A percentile compares a stretch with the other conserved stretches of the same genome.
Evolutionary conservation across 345 rosid species (phyloP).

Genomic region (Mangifera indica): DNA sequence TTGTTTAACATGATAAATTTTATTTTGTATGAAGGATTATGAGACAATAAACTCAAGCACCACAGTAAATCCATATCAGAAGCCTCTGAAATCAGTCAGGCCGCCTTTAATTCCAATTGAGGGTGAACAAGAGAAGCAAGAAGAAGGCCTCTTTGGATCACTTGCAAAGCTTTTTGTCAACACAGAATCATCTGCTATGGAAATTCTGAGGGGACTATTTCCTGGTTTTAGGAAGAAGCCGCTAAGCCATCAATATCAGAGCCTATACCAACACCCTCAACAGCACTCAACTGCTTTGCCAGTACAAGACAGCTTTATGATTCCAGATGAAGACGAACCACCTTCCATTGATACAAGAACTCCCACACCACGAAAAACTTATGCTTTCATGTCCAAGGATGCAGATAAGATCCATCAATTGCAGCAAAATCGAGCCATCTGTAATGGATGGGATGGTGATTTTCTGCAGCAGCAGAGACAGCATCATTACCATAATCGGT

Average conservation of each 20-base stretch:
- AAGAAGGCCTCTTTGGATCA: constrained; percentile 72
- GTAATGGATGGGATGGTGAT: constrained; percentile 67
- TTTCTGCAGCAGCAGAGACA: constrained; percentile 47
- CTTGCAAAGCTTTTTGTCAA: constrained; percentile 52
- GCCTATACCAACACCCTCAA: constrained; percentile 25
- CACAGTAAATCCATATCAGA: constrained; percentile 42
- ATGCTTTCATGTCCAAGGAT: constrained; percentile 93
- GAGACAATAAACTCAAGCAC: constrained; percentile 24
- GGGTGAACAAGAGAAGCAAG: constrained; percentile 70
- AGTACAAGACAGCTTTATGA: constrained; percentile 59
- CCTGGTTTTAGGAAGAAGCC: constrained; percentile 58
- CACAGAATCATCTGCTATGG: constrained; percentile 50
- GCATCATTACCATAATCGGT: constrained; percentile 63
- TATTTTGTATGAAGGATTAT: constrained; percentile 47
- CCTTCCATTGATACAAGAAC: constrained; percentile 79
- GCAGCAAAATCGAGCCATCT: constrained; percentile 78
- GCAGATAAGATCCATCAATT: constrained; percentile 84
- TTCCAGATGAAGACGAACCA: constrained; percentile 81
- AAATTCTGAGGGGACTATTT: constrained; percentile 64
- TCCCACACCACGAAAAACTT: constrained; percentile 83
- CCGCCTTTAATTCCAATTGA: constrained; percentile 71
- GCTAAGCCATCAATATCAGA: constrained; percentile 34
- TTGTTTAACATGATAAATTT: not conserved
- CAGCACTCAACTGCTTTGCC: constrained; percentile 60
- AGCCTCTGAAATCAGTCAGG: constrained; percentile 56